These are phyloP conservation scores for Syzygium grande DNA, from an alignment of 345 rosid genomes.

Conservation along the genomic window DNA sequence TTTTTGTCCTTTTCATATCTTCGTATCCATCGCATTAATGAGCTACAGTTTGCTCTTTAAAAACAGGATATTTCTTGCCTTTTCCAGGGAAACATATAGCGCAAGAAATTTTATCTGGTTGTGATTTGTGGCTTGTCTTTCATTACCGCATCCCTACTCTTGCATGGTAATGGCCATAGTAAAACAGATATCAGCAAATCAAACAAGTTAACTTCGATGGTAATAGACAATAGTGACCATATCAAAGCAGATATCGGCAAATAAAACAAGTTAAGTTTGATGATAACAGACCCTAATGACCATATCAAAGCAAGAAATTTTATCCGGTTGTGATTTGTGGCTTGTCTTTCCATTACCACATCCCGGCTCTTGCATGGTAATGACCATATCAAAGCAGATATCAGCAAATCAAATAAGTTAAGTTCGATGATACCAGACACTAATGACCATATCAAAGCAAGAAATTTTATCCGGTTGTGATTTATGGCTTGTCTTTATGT, in stretches of 20 bases:
- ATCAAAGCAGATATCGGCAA: neutral
- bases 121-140: neutral
- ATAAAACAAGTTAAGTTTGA: neutral
- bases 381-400: neutral
- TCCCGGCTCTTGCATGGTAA: neutral
- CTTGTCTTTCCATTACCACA: too few relatives aligned
- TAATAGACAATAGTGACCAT: neutral
- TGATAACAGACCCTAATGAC: neutral
- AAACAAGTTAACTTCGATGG: neutral
- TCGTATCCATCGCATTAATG: neutral
- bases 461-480: neutral
- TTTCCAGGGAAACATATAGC: neutral
- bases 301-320: too few relatives aligned
- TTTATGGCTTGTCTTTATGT: neutral
- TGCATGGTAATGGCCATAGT: neutral
- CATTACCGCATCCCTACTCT: neutral
- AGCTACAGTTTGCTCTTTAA: neutral
- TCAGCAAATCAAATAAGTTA: neutral
- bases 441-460: too few relatives aligned
- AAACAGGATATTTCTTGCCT: neutral
- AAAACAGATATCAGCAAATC: neutral
- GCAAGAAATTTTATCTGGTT: neutral
- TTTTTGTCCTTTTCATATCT: neutral
- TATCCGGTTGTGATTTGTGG: too few relatives aligned
- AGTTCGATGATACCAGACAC: neutral